Base-by-base conservation (phyloP, 2,329 filamentous ascomycete genomes). In the Cercospora sp. region DNA sequence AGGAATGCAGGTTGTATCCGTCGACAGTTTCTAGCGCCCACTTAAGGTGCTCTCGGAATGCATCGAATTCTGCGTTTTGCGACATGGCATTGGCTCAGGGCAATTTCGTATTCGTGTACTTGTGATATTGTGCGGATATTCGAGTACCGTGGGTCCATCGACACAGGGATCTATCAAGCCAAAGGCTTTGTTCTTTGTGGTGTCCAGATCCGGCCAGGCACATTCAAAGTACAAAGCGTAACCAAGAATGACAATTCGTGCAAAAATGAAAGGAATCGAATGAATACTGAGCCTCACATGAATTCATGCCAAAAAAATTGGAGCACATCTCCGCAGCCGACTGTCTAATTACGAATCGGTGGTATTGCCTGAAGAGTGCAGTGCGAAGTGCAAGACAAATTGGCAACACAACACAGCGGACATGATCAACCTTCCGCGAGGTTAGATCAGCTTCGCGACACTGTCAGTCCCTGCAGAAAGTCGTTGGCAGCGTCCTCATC, bases 401-500 rank as follows among this genome's bases (percentile, higher is more conserved):
- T 5, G 49, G 26, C 37, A 26, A 10, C 6, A 53, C 49, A 16
- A 10, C 6, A 53, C 49, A 16, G 12, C 18, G 32, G 43, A 30
- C 21, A 63, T 34, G n/a, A 10, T 30, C 12, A 40, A 13, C 18
- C 16, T 34, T 40, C 10, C 45, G 7, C 28, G 5, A 40, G 6
- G 49, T 8, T 2, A 40, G 1, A 30, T 49, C 21, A 65, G 24
- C 53, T 65, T 7, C 53, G 51, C 32, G 62, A 65, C 2, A 65
- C 53, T 4, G 34, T 65, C 21, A 65, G 16, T 7, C 62, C 51
- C 28, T 45, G 28, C 53, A 65, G 6, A 37, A 65, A 58, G 21
- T 65, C 53, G 10, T 58, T 32, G 32, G 43, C 51, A 26, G 21
- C 37, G 10, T 65, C 24, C 24, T 65, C 26, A 18, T 58, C 37